These are phyloP conservation scores for Simmondsia chinensis DNA, from an alignment of 148 eudicot species.

Conservation along the genomic window DNA sequence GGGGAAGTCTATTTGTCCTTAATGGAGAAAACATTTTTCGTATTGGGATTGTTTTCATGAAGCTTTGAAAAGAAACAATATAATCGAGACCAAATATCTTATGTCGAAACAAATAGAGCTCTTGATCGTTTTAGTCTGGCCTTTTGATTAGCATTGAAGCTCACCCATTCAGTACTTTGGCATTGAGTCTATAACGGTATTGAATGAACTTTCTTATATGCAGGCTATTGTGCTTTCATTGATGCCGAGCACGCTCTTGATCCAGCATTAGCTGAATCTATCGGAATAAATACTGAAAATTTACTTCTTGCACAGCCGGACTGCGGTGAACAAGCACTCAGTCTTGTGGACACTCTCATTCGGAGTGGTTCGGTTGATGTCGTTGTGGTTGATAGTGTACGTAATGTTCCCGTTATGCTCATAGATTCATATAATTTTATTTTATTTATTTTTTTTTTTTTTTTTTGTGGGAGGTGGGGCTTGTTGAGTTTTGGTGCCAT, in stretches of 20 bases:
- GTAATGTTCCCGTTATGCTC: constrained; percentile 8
- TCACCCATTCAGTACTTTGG: no score
- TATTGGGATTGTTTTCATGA: no score
- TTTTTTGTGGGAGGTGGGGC: neutral
- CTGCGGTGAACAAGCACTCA: constrained; percentile 98
- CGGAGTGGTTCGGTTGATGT: constrained; percentile 97
- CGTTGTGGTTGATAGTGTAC: constrained; percentile 96
- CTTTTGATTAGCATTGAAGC: no score
- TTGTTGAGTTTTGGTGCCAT: no score
- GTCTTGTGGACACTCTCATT: constrained; percentile 90
- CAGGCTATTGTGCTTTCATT: constrained; percentile 92
- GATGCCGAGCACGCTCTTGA: constrained; percentile 99
- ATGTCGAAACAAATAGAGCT: no score
- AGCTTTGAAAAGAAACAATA: no score
- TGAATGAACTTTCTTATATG: no score
- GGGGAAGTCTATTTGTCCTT: no score
- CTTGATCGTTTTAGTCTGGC: no score
- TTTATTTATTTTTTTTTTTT: constrained; percentile 3
- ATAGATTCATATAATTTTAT: neutral
- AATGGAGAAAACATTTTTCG: no score
- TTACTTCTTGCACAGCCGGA: constrained; percentile 96
- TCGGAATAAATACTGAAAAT: constrained; percentile 81
- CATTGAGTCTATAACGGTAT: no score
- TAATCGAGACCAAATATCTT: no score
- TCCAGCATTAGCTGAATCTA: constrained; percentile 75